phyloP scores from a whole-genome alignment of 2,329 filamentous ascomycete genomes.

The Verticillium dahliae region DNA sequence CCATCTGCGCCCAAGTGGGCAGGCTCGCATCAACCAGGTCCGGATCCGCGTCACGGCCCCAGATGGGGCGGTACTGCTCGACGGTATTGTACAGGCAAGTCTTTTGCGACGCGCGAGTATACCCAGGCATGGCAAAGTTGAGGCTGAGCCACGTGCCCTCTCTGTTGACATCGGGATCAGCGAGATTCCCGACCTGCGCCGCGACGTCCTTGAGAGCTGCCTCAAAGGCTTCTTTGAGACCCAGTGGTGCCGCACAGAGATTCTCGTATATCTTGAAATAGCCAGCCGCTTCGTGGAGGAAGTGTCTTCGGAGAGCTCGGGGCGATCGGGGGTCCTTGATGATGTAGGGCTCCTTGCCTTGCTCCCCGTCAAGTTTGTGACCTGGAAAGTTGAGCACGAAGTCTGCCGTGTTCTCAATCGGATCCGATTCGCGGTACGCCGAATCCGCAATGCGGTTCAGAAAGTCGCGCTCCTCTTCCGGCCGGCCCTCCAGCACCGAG shows the following conservation, averaged over 20 bases:
- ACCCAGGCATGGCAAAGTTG: conserved; percentile 3
- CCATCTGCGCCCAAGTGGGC: background rate
- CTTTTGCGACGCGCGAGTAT: background rate
- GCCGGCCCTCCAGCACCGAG: no score
- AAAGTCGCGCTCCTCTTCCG: no score
- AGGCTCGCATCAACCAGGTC: background rate
- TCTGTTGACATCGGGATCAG: background rate
- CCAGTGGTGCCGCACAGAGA: background rate
- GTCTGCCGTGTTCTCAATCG: background rate
- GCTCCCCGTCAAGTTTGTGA: background rate
- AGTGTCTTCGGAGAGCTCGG: background rate
- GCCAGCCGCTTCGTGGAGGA: background rate
- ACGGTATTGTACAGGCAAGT: background rate
- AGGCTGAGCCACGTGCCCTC: conserved; percentile 5
- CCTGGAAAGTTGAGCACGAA: background rate
- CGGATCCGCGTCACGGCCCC: background rate
- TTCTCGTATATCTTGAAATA: background rate
- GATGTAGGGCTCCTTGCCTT: background rate
- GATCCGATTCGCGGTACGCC: background rate
- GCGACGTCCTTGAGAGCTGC: background rate
- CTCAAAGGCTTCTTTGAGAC: background rate
- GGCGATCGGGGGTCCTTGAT: background rate
- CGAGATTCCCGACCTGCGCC: background rate
- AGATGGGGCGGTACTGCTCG: background rate
- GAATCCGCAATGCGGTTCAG: no score